Base-by-base conservation (phyloP, 2,329 filamentous ascomycete genomes). In the Botrytis pseudocinerea region DNA sequence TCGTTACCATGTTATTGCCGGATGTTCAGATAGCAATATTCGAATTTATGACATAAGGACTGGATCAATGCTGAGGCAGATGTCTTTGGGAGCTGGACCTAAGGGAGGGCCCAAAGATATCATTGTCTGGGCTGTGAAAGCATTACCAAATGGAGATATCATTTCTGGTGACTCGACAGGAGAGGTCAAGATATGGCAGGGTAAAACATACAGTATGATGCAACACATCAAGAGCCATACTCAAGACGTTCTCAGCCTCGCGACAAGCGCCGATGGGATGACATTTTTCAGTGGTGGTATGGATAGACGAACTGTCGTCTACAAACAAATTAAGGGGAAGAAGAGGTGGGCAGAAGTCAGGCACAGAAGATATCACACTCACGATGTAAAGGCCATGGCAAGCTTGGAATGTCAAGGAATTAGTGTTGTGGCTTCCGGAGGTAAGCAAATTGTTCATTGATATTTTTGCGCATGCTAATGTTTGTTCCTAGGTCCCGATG, bases 11-110 rank as follows among this genome's bases (percentile, higher is more conserved):
- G 90, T 95, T 73, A 89, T 98, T 60, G 94, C 95, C 51, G 96
- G 96, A 35, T 98, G 96, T 82, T 95, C 94, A n/a, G 95, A 99
- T 83, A 95, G 94, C 82, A 93, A 90, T n/a, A 96, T 99, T 76
- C 92, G 95, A 75, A 89, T 96, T 70, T 97, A 95, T 83, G 94
- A 98, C 81, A 91, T 94, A 77, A 87, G 92, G 69, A 95, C 89
- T 80, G 93, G 93, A 22, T 87, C 90, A 70, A 86, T 93, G 74
- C 81, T 97, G 73, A 88, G 94, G 63, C 93, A 90, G 76, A 96
- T 99, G 87, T 95, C 94, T 0, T 84, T 98, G 48, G 96, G 95
- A 6, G 90, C 91, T 71, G 93, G 95, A 51, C 86, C 93, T 18
- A 85, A 85, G 12, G 93, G 92, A 62, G 93, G 93, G 10, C 89